Conservation (phyloP, 257 asterid genomes). For the Nemophila menziesii region DNA sequence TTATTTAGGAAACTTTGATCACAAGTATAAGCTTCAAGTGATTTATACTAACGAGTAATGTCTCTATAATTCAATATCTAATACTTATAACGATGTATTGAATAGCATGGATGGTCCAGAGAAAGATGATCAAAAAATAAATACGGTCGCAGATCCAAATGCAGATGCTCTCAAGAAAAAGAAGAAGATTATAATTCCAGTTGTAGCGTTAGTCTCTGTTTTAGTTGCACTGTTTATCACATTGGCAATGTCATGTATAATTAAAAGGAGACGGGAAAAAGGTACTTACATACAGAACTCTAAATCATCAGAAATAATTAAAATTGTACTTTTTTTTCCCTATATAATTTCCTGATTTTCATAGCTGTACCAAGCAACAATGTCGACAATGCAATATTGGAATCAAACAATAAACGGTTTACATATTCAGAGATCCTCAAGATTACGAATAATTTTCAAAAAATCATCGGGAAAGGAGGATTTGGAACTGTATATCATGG, state of each 20-base stretch:
- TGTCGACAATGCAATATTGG: slow-evolving; percentile 3
- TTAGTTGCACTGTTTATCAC: slow-evolving; percentile 1
- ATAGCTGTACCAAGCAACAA: too few species aligned
- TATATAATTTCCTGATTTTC: too few species aligned
- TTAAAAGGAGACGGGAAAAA: slow-evolving; percentile 4
- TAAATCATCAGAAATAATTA: background rate
- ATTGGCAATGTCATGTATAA: slow-evolving; percentile 2
- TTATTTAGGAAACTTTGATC: too few species aligned
- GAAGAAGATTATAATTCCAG: slow-evolving; percentile 10
- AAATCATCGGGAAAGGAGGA: slow-evolving; percentile 36
- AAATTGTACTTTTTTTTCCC: too few species aligned
- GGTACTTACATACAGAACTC: too few species aligned
- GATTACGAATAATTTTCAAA: slow-evolving; percentile 20
- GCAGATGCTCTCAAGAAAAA: slow-evolving; percentile 5
- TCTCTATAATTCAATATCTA: too few species aligned
- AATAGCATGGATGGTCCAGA: too few species aligned
- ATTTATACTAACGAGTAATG: too few species aligned
- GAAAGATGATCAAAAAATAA: too few species aligned
- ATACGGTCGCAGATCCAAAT: too few species aligned
- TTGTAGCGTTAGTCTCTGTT: slow-evolving; percentile 8
- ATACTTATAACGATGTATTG: too few species aligned
- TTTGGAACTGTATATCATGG: slow-evolving; percentile 38
- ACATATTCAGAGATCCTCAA: slow-evolving; percentile 16
- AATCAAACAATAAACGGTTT: slow-evolving; percentile 11
- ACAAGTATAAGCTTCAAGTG: too few species aligned